Evolutionary conservation across 148 eudicot species (phyloP).

Genomic region (Persicaria maculosa): DNA sequence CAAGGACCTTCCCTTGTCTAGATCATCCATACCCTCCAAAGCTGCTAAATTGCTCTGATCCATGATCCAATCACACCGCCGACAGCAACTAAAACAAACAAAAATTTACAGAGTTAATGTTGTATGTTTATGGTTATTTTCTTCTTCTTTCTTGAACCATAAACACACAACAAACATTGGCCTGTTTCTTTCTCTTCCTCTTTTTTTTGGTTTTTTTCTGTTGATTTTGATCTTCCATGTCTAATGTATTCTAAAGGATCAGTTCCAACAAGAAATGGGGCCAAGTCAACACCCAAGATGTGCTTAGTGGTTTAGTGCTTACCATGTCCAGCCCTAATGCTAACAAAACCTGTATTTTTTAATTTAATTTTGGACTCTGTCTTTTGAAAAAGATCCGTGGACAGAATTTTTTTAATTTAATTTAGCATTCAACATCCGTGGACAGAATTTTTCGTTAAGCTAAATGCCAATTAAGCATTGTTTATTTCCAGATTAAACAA

Average conservation of each 20-base stretch:
- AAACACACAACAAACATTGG: not conserved
- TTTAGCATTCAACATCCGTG: not conserved
- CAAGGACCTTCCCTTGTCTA: constrained; percentile 26
- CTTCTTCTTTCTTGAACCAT: not conserved
- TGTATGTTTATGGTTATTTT: not conserved
- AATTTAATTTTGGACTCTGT: not conserved
- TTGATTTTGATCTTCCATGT: not conserved
- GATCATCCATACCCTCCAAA: constrained; percentile 3
- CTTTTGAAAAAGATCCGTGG: not conserved
- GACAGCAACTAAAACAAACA: not conserved
- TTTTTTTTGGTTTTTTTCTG: not conserved
- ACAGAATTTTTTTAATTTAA: not conserved
- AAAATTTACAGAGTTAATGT: not conserved
- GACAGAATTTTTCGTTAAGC: not conserved
- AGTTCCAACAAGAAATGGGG: not conserved
- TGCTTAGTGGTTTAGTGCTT: constrained; percentile 12
- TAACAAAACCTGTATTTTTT: not conserved
- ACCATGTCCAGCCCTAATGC: not conserved
- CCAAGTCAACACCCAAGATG: constrained; percentile 3
- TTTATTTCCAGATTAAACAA: no score
- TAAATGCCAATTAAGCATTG: no score
- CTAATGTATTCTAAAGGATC: not conserved
- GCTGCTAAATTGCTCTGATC: not conserved
- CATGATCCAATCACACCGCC: not conserved
- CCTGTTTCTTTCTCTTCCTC: not conserved